Percentiles rank a stretch among this genome's conserved stretches.
phyloP scores from a whole-genome alignment of 1,284 basidiomycete species.

The Cutaneotrichosporon sp. region DNA sequence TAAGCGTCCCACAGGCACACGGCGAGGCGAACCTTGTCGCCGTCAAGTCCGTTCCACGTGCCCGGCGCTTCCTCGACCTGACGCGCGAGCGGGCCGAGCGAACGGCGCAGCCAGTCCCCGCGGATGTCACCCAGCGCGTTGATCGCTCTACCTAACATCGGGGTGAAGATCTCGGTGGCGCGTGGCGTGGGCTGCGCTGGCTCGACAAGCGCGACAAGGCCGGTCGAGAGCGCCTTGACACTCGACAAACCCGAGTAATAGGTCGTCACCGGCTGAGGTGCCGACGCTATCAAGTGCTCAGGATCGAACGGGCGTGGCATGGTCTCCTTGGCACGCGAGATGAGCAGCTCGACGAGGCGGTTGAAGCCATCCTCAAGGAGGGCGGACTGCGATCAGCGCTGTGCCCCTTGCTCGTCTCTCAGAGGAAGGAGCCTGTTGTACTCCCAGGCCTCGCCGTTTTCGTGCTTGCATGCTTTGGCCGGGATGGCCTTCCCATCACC shows the following conservation, averaged over 20 bases:
- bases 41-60: slow-evolving; percentile 35
- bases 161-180: slow-evolving; percentile 30
- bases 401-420: no score
- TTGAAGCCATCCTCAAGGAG: slow-evolving; percentile 45
- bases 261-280: slow-evolving; percentile 40
- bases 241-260: slow-evolving; percentile 36
- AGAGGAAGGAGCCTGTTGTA: no score
- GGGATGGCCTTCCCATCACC: no score
- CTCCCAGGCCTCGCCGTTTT: no score
- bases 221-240: slow-evolving; percentile 30
- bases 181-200: slow-evolving; percentile 32
- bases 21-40: slow-evolving; percentile 40
- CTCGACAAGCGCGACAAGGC: slow-evolving; percentile 27
- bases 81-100: slow-evolving; percentile 27
- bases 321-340: slow-evolving; percentile 33
- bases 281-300: slow-evolving; percentile 12
- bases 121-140: slow-evolving; percentile 30
- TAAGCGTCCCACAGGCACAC: slow-evolving; percentile 40
- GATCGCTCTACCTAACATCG: slow-evolving; percentile 35
- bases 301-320: slow-evolving; percentile 21
- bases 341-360: slow-evolving; percentile 39
- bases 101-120: slow-evolving; percentile 41
- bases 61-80: slow-evolving; percentile 43
- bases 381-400: slow-evolving; percentile 16
- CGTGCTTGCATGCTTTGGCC: no score